Conservation (phyloP, 1,284 basidiomycete genomes). For the Sporisorium reilianum region DNA sequence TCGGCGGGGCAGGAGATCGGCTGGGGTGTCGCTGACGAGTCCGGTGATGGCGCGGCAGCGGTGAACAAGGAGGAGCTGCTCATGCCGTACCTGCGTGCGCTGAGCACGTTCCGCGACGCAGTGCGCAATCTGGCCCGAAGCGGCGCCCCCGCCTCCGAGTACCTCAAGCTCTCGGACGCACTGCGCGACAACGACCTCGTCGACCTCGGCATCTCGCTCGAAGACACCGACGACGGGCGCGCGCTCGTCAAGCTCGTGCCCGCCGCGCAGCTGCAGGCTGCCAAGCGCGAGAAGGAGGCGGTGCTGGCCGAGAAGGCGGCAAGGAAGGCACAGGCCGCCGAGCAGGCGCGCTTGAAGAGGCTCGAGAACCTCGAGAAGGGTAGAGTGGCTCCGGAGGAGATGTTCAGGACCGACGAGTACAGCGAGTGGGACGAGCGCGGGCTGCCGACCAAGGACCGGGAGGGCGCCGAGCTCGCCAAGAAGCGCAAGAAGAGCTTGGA, state of each 20-base stretch:
- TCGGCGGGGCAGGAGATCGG: conserved; percentile 55
- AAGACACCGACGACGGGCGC: conserved; percentile 88
- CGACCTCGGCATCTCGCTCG: conserved; percentile 91
- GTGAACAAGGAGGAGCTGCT: conserved; percentile 82
- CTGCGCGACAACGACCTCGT: conserved; percentile 91
- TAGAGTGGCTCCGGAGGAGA: conserved; percentile 78
- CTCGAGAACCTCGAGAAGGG: conserved; percentile 88
- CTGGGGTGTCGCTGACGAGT: conserved; percentile 58
- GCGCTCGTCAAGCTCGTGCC: conserved; percentile 88
- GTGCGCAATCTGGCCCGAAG: conserved; percentile 84
- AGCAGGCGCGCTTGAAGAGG: conserved; percentile 79
- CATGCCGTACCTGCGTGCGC: conserved; percentile 86
- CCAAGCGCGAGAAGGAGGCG: conserved; percentile 89
- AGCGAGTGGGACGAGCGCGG: conserved; percentile 87
- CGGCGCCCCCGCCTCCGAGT: conserved; percentile 54
- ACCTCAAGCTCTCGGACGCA: conserved; percentile 74
- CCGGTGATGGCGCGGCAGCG: conserved; percentile 29
- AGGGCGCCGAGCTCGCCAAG: conserved; percentile 88
- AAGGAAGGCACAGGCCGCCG: conserved; percentile 81
- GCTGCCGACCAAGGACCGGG: conserved; percentile 83
- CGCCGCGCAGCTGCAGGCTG: conserved; percentile 83
- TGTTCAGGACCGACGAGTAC: conserved; percentile 78
- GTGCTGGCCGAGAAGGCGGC: conserved; percentile 80
- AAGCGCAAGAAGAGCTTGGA: conserved; percentile 81
- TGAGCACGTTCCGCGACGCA: conserved; percentile 92